A percentile compares a stretch with the other conserved stretches of the same genome.
phyloP scores from a whole-genome alignment of 2,329 filamentous ascomycete species.

The Graphilbum ipis-grandicollis region DNA sequence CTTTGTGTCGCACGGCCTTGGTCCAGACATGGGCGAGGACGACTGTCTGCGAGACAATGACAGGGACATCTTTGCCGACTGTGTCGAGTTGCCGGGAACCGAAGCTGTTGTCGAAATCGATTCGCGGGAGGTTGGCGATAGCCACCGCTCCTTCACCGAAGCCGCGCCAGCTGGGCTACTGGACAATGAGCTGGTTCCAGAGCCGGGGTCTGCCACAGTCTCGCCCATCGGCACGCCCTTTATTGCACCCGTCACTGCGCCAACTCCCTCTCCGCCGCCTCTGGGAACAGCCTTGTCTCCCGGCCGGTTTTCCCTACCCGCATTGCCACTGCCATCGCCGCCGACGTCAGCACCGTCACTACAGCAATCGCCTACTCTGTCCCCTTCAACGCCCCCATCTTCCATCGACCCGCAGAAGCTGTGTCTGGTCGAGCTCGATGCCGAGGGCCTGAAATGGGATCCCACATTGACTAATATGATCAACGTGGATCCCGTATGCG shows the following conservation, averaged over 20 bases:
- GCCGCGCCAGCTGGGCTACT: no score
- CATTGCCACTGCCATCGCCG: no score
- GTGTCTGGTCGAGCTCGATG: slow-evolving; percentile 16
- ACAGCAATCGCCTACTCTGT: no score
- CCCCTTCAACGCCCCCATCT: no score
- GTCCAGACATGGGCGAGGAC: slow-evolving; percentile 1
- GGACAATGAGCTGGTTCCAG: not conserved
- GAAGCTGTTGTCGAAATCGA: slow-evolving; percentile 38
- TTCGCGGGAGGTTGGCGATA: slow-evolving; percentile 22
- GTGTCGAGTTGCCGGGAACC: no score
- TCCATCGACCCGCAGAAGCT: slow-evolving; percentile 16
- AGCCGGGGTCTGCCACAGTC: not conserved
- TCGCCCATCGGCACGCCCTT: not conserved
- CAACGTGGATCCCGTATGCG: not conserved
- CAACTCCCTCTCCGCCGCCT: not conserved
- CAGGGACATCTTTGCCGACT: slow-evolving; percentile 2
- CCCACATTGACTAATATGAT: slow-evolving; percentile 1
- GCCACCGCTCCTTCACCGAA: not conserved
- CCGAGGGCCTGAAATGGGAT: slow-evolving; percentile 15
- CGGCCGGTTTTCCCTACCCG: not conserved
- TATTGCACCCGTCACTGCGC: not conserved
- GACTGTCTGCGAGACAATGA: not conserved
- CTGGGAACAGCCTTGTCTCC: not conserved
- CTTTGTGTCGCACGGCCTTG: not conserved
- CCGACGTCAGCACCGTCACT: not conserved